A percentile compares a stretch with the other conserved stretches of the same genome.
These are phyloP conservation scores for Dryadomyces quercivorus DNA, from an alignment of 2,329 filamentous ascomycete genomes.

Conservation along the genomic window DNA sequence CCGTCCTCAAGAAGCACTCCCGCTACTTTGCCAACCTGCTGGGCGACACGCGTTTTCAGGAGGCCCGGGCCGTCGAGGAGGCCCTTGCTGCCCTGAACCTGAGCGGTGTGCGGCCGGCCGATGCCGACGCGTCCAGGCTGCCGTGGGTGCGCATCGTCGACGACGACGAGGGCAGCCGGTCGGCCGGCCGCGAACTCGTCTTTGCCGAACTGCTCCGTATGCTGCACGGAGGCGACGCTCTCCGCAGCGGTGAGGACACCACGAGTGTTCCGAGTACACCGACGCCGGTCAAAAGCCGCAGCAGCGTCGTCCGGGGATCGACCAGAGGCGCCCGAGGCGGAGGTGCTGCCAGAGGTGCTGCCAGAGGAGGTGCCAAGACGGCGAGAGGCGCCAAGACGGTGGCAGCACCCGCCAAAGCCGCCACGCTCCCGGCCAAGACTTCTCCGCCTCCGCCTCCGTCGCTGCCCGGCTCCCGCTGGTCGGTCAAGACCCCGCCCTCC, in stretches of 20 bases:
- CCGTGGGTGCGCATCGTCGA: constrained; percentile 53
- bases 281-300: too few relatives aligned
- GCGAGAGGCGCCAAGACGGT: neutral
- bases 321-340: neutral
- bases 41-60: constrained; percentile 48
- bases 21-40: constrained; percentile 60
- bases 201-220: constrained; percentile 57
- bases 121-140: constrained; percentile 37
- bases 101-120: constrained; percentile 32
- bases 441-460: neutral
- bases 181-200: constrained; percentile 45
- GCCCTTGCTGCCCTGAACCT: constrained; percentile 37
- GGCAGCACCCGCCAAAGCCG: neutral
- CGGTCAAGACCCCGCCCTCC: constrained; percentile 30
- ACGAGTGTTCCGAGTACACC: too few relatives aligned
- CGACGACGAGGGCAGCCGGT: constrained; percentile 54
- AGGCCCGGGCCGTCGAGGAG: constrained; percentile 42
- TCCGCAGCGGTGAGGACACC: too few relatives aligned
- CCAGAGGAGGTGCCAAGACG: neutral
- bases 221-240: constrained; percentile 35
- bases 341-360: neutral
- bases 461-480: constrained; percentile 5
- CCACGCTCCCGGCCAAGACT: neutral
- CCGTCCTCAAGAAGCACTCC: constrained; percentile 45
- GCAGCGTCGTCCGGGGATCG: too few relatives aligned